Conservation (phyloP, 768 basidiomycete species). For the Russula earlei region DNA sequence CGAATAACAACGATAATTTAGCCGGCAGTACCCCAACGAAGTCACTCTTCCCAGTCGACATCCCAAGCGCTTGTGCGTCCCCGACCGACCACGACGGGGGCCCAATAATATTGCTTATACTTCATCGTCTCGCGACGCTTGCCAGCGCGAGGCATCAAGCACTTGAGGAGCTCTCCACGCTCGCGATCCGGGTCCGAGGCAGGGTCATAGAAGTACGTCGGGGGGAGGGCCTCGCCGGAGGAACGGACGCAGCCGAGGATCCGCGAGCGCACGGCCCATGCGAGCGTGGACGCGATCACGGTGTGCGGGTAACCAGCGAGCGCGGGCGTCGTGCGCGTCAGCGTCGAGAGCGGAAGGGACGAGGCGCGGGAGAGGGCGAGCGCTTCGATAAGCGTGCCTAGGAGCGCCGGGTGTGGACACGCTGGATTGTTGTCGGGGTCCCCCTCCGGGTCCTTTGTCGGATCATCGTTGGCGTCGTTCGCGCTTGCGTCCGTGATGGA, state of each 20-base stretch:
- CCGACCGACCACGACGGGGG: conserved; percentile 36
- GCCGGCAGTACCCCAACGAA: neutral
- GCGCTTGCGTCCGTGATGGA: neutral
- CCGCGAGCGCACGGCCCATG: conserved; percentile 13
- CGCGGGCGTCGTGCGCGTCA: conserved; percentile 1
- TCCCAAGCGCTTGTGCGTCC: conserved; percentile 15
- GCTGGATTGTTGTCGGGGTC: neutral
- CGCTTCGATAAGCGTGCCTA: conserved; percentile 15
- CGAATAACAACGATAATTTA: conserved; percentile 15
- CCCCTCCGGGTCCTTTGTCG: neutral
- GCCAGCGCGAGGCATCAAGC: conserved; percentile 42
- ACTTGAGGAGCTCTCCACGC: conserved; percentile 11
- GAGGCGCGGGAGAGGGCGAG: conserved; percentile 20
- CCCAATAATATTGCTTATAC: conserved; percentile 80
- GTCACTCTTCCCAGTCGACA: conserved; percentile 20
- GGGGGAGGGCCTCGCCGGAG: conserved; percentile 12
- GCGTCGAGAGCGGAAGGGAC: conserved; percentile 2
- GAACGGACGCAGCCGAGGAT: conserved; percentile 13
- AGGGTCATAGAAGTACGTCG: conserved; percentile 17
- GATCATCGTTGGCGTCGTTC: neutral
- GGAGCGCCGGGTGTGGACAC: conserved; percentile 13
- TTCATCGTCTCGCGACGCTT: conserved; percentile 74
- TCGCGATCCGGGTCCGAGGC: conserved; percentile 14
- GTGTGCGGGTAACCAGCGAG: neutral
- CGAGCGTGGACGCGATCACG: conserved; percentile 1